Evolutionary conservation across 768 basidiomycete species (phyloP), one percentile per base, ranked within the genome.

Genomic region (Termitomyces sp.): DNA sequence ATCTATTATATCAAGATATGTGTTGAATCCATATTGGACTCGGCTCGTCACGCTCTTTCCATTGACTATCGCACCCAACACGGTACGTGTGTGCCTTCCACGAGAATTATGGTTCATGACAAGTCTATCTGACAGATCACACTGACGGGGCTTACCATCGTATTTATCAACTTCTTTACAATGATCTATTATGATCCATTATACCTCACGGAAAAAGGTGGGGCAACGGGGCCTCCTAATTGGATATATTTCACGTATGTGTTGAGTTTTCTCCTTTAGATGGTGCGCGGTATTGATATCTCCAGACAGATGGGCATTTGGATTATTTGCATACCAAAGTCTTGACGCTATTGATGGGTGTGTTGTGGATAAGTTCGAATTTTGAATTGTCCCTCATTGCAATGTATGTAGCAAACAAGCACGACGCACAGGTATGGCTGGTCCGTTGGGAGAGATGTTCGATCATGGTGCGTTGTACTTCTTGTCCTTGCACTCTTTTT

Each of bases 361-460:
- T 31, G 59, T 67, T 60, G 65, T 48, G 28, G 31, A 42, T 24
- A 24, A 12, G 22, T 42, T 37, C 24, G 15, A 44, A 53, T 36
- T 18, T n/a, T 1, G 10, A 49, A n/a, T 24, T 64, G 52, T 64
- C 26, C 60, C 42, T 34, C 54, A 45, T 24, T 50, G 33, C 46
- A 28, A 16, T 18, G 3, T 26, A 24, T 50, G 33, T 52, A 93
- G 96, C 16, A 98, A 98, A 70, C 97, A 99, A 72, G 97, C 97
- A 22, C 77, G 97, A 60, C 76, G 96, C 51, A 96, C 94, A 1
- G 94, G 94, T 1, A 98, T 97, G 92, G 90, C 94, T n/a, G 92
- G 97, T 5, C 96, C 96, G 26, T 75, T 98, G 33, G 97, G 97
- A 18, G 92, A 99, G 71, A 88, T 98, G 86, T 99, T 99, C 70